Base-by-base conservation (phyloP, 2,329 filamentous ascomycete species). In the Xylariales sp. region DNA sequence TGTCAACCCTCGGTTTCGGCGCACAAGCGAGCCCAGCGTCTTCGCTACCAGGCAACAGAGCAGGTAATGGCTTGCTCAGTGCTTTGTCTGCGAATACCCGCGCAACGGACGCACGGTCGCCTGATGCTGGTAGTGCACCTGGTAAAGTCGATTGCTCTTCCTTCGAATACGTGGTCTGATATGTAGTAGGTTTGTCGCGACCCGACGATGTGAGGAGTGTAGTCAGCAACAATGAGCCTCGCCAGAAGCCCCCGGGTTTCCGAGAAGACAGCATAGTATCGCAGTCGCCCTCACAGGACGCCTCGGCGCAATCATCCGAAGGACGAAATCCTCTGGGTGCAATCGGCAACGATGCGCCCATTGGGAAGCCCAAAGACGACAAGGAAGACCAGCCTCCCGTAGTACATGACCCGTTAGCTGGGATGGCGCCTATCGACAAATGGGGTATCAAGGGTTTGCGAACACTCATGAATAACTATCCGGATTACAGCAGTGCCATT, bases 391-490 rank as follows among this genome's bases (percentile, higher is more conserved):
- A 64, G 22, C 47, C 53, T 5, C 59, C 63, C 4, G 68, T 72
- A 27, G 61, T 68, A 9, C 68, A 77, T 48, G 79, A 84, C 55
- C 78, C 78, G 33, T 63, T 84, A 19, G 66, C 69, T 35, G 75
- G 77, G 33, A 80, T 83, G 78, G 61, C 73, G n/a, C 70, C 75
- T 3, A 71, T 70, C 28, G 80, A 84, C 52, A 81, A 75, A 55
- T 84, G 73, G 70, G 80, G 80, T 4, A 66, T 84, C 35, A 83
- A 83, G 56, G 80, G 80, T 8, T 64, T 83, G 45, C 70, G 73
- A 43, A 75, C 76, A 22, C 62, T 84, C 59, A 82, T 83, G 70
- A 78, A 76, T 60, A 80, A 75, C 54, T 80, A 74, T 48, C 74
- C 76, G 11, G 77, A 82, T 49, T 83, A 81, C 57, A 77, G 76